These are phyloP conservation scores for Tricholoma saponaceum DNA, from an alignment of 768 basidiomycete genomes.

Conservation along the genomic window DNA sequence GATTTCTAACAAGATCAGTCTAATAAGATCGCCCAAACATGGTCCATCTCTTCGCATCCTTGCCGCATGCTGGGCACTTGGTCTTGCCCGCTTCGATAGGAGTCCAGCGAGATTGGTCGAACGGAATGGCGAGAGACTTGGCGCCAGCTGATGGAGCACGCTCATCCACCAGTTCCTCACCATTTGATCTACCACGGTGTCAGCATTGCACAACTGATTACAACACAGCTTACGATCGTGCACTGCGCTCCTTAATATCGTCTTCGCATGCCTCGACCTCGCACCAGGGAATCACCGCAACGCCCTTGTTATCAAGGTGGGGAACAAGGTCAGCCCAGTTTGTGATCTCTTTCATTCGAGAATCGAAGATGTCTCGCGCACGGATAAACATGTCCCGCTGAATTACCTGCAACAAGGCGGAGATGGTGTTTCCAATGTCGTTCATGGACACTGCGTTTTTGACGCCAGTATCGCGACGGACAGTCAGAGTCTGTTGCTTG, in stretches of 20 bases:
- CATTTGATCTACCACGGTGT: constrained; percentile 26
- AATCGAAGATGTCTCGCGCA: constrained; percentile 71
- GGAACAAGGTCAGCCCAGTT: constrained; percentile 95
- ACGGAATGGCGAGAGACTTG: constrained; percentile 95
- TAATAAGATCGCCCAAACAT: constrained; percentile 92
- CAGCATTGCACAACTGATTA: constrained; percentile 5
- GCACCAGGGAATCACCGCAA: constrained; percentile 94
- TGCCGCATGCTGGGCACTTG: constrained; percentile 86
- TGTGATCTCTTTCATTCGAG: constrained; percentile 66
- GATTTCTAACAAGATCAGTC: constrained; percentile 61
- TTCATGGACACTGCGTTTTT: constrained; percentile 42
- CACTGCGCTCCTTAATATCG: constrained; percentile 94
- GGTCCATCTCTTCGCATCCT: constrained; percentile 92
- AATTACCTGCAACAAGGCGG: constrained; percentile 74
- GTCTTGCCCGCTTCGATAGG: constrained; percentile 80
- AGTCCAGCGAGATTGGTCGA: constrained; percentile 83
- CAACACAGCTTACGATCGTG: constrained; percentile 58
- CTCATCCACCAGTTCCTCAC: constrained; percentile 86
- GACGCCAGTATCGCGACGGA: constrained; percentile 65
- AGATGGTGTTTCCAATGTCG: constrained; percentile 45
- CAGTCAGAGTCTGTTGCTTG: constrained; percentile 75
- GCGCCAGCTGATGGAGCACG: constrained; percentile 97
- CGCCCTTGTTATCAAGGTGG: constrained; percentile 81
- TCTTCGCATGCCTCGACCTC: constrained; percentile 92
- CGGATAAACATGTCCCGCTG: constrained; percentile 84